These are phyloP conservation scores for Cryphonectria nitschkei DNA, from an alignment of 2,329 filamentous ascomycete genomes.

Conservation along the genomic window DNA sequence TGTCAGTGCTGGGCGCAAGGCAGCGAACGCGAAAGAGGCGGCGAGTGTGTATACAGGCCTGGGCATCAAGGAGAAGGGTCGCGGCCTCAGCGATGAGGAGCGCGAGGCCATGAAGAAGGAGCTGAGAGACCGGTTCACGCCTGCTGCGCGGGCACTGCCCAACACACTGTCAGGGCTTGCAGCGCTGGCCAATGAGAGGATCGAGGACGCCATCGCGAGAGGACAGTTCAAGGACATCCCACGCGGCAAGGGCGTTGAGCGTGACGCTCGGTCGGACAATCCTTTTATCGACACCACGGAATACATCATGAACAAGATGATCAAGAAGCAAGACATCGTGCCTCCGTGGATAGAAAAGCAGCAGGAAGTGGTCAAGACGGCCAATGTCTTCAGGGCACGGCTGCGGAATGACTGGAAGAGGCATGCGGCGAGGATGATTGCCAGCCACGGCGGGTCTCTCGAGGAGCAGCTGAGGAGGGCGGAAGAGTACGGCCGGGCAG, in stretches of 20 bases:
- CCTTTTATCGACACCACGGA: conserved; percentile 96
- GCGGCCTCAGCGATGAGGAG: conserved; percentile 69
- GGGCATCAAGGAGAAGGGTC: conserved; percentile 53
- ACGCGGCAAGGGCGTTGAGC: conserved; percentile 76
- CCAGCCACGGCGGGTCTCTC: conserved; percentile 75
- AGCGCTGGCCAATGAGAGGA: conserved; percentile 82
- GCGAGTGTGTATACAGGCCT: conserved; percentile 55
- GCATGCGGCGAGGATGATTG: conserved; percentile 78
- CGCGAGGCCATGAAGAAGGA: conserved; percentile 71
- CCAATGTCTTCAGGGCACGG: conserved; percentile 71
- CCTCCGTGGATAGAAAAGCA: conserved; percentile 99
- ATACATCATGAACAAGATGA: conserved; percentile 98
- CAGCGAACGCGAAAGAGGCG: conserved; percentile 60
- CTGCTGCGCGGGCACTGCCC: conserved; percentile 73
- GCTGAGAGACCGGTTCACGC: conserved; percentile 79
- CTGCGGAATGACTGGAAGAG: conserved; percentile 82
- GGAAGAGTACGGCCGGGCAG: conserved; percentile 74
- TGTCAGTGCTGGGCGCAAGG: conserved; percentile 50
- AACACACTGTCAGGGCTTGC: conserved; percentile 77
- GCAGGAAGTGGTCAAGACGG: conserved; percentile 77
- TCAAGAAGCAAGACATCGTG: conserved; percentile 92
- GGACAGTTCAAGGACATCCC: conserved; percentile 87
- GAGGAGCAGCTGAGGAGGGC: conserved; percentile 74
- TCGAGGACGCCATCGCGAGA: conserved; percentile 89
- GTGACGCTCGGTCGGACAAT: conserved; percentile 80